A percentile compares a stretch with the other conserved stretches of the same genome.
Evolutionary conservation across 129 eudicot species (phyloP).

Genomic region (Chrysanthemum lavandulifolium): DNA sequence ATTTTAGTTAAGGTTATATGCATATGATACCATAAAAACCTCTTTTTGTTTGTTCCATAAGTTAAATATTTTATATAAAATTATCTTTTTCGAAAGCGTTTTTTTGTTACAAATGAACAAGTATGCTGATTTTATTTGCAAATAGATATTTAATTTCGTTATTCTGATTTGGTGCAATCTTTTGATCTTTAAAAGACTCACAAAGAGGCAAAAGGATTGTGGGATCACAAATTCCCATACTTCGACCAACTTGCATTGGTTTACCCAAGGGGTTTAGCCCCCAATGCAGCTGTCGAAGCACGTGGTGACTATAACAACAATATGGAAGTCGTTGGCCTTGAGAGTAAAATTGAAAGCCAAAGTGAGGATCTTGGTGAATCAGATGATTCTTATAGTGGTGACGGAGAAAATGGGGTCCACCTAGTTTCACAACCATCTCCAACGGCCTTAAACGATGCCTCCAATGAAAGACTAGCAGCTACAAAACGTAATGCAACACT

Average conservation of each 20-base stretch:
- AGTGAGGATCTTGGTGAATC: slow-evolving; percentile 3
- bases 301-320: neutral
- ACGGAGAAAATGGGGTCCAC: neutral
- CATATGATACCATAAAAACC: too few relatives aligned
- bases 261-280: neutral
- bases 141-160: neutral
- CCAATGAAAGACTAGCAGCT: neutral
- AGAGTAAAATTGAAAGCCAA: slow-evolving; percentile 10
- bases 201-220: slow-evolving; percentile 26
- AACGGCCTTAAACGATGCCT: neutral
- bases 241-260: slow-evolving; percentile 5
- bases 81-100: too few relatives aligned
- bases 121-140: neutral
- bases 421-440: slow-evolving; percentile 10
- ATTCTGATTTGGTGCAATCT: neutral
- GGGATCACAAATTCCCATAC: slow-evolving; percentile 10
- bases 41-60: too few relatives aligned
- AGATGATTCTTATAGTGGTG: neutral
- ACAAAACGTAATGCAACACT: neutral
- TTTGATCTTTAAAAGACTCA: neutral
- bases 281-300: neutral
- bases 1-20: neutral
- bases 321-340: slow-evolving; percentile 8
- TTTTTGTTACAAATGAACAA: too few relatives aligned
- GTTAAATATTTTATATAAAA: too few relatives aligned